Percentiles rank a stretch among this genome's conserved stretches.
Conservation (phyloP, 1,284 basidiomycete genomes). For the Ganoderma resinaceum region DNA sequence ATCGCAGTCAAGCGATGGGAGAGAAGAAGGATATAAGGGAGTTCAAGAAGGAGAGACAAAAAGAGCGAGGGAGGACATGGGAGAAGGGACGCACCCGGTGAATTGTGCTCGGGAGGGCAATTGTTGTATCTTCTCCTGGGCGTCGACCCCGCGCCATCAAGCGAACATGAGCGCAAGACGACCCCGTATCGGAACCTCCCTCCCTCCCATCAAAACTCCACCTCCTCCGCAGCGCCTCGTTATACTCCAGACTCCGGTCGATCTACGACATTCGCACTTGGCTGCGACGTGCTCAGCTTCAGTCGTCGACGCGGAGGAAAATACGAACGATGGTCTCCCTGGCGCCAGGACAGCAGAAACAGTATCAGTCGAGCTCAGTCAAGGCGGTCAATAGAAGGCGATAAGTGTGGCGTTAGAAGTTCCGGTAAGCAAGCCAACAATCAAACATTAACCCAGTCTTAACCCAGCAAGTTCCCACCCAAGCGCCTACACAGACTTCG, state of each 20-base stretch:
- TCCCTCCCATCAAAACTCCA: conserved; percentile 9
- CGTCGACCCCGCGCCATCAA: conserved; percentile 1
- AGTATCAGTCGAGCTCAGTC: background rate
- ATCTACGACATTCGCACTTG: background rate
- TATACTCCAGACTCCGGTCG: background rate
- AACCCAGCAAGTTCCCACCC: background rate
- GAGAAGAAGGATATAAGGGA: conserved; percentile 1
- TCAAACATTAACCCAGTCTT: background rate
- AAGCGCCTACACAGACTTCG: background rate
- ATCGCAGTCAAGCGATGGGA: conserved; percentile 1
- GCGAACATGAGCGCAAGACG: conserved; percentile 4
- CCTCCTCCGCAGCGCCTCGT: background rate
- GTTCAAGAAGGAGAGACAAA: conserved; percentile 17
- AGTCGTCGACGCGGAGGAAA: background rate
- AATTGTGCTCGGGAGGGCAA: conserved; percentile 11
- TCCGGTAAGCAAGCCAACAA: background rate
- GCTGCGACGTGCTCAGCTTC: background rate
- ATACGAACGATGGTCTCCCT: background rate
- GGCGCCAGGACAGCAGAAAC: background rate
- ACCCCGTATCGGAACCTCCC: conserved; percentile 6
- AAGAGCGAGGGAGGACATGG: conserved; percentile 12
- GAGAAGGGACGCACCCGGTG: conserved; percentile 10
- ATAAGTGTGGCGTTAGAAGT: background rate
- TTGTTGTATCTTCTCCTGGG: conserved; percentile 8
- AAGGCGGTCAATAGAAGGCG: conserved; percentile 1